phyloP scores from a whole-genome alignment of 257 asterid genomes.

The Scutellaria galericulata region DNA sequence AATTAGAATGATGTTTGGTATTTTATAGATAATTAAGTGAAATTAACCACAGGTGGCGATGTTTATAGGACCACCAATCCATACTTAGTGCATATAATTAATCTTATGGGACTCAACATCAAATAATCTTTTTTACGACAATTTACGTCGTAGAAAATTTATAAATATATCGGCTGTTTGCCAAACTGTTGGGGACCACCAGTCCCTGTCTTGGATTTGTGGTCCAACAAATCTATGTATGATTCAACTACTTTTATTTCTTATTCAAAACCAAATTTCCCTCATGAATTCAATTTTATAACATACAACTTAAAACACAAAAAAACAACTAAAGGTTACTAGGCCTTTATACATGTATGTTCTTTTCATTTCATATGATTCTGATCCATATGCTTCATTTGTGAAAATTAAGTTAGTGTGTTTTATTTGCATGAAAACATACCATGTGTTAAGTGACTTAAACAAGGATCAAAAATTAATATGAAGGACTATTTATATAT shows the following conservation, averaged over 20 bases:
- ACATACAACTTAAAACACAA: too few relatives aligned
- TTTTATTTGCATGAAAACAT: too few relatives aligned
- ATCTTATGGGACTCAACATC: conserved; percentile 39
- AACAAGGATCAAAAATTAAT: too few relatives aligned
- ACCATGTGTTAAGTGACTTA: too few relatives aligned
- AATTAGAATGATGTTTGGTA: not conserved
- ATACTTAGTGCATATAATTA: conserved; percentile 28
- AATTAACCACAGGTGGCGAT: not conserved
- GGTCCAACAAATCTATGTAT: conserved; percentile 39
- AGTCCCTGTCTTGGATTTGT: conserved; percentile 47
- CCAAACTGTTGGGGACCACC: conserved; percentile 45
- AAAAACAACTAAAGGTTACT: too few relatives aligned
- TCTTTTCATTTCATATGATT: too few relatives aligned
- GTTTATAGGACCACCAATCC: conserved; percentile 35
- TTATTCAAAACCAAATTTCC: not conserved
- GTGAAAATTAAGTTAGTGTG: too few relatives aligned
- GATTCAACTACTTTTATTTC: conserved; percentile 14
- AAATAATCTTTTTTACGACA: conserved; percentile 32
- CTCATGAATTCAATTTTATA: too few relatives aligned
- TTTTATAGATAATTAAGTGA: not conserved
- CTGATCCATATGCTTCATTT: too few relatives aligned
- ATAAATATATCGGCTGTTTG: conserved; percentile 26
- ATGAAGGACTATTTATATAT: too few relatives aligned
- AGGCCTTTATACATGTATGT: too few relatives aligned
- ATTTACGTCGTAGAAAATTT: conserved; percentile 28